Conservation (phyloP, 2,329 filamentous ascomycete species). For the Ophiostoma sp. region DNA sequence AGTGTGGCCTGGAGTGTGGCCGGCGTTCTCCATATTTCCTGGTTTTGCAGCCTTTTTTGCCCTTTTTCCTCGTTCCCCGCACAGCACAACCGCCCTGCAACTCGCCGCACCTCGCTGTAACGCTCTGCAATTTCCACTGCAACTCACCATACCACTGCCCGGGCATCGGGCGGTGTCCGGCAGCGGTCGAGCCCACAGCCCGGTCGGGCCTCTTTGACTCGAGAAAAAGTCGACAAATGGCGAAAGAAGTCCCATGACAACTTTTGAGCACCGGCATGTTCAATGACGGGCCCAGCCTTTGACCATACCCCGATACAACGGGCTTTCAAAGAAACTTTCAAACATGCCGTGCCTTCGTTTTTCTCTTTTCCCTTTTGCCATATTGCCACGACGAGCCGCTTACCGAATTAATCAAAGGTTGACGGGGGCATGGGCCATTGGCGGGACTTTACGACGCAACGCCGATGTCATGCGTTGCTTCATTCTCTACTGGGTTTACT, state of each 20-base stretch:
- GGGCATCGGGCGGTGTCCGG: conserved; percentile 20
- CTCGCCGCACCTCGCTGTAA: not conserved
- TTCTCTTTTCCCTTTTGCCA: not conserved
- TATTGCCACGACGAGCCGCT: not conserved
- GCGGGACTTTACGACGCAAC: not conserved
- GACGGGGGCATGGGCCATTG: not conserved
- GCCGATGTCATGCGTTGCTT: not conserved
- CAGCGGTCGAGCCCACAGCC: not conserved
- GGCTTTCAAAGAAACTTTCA: too few relatives aligned
- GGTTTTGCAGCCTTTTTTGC: not conserved
- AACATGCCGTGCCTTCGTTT: too few relatives aligned
- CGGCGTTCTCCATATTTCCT: conserved; percentile 19
- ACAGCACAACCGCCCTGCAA: not conserved
- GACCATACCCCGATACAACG: not conserved
- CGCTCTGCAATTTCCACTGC: not conserved
- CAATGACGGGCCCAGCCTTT: not conserved
- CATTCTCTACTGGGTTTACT: too few relatives aligned
- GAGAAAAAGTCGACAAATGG: not conserved
- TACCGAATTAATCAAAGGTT: not conserved
- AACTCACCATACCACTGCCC: not conserved
- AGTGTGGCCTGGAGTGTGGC: not conserved
- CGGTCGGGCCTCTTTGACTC: not conserved
- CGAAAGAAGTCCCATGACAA: not conserved
- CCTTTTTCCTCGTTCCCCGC: conserved; percentile 10
- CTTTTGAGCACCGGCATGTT: not conserved